phyloP scores from a whole-genome alignment of 2,329 filamentous ascomycete species.

The Ophiocordyceps robertsii region DNA sequence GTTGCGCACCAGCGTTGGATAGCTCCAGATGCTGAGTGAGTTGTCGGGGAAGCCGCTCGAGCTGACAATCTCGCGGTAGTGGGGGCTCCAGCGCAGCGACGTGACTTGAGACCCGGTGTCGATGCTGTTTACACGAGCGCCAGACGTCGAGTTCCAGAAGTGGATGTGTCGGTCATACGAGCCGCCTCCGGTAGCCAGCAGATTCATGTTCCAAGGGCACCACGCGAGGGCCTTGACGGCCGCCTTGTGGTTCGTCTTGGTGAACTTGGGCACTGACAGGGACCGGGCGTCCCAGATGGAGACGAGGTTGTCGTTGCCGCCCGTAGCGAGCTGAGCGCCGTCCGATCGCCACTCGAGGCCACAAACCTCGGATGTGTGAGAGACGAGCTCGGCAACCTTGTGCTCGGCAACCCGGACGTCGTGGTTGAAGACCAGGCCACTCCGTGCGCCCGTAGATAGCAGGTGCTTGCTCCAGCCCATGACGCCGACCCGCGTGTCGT shows the following conservation, averaged over 20 bases:
- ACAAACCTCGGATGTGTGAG: conserved; percentile 95
- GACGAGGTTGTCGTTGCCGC: conserved; percentile 97
- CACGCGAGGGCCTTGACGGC: conserved; percentile 96
- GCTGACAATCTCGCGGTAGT: conserved; percentile 96
- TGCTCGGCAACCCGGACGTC: conserved; percentile 95
- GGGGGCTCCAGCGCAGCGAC: conserved; percentile 87
- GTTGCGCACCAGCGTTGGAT: conserved; percentile 91
- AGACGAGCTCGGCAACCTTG: conserved; percentile 94
- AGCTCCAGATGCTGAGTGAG: conserved; percentile 97
- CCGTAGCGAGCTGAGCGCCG: conserved; percentile 90
- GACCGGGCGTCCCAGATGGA: conserved; percentile 98
- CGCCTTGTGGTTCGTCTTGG: conserved; percentile 98
- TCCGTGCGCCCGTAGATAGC: conserved; percentile 86
- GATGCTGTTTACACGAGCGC: conserved; percentile 96
- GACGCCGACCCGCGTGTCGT: conserved; percentile 90
- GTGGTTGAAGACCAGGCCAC: conserved; percentile 94
- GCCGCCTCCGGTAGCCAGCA: conserved; percentile 89
- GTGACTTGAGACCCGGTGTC: conserved; percentile 97
- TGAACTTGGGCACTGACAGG: conserved; percentile 89
- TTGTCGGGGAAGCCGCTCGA: conserved; percentile 99
- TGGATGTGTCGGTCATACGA: conserved; percentile 97
- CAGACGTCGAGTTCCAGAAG: conserved; percentile 99
- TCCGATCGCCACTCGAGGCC: conserved; percentile 96
- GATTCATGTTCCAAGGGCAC: conserved; percentile 98
- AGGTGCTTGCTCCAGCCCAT: conserved; percentile 99